Base-by-base conservation (phyloP, 1,284 basidiomycete genomes). In the Trichosporon ovoides region DNA sequence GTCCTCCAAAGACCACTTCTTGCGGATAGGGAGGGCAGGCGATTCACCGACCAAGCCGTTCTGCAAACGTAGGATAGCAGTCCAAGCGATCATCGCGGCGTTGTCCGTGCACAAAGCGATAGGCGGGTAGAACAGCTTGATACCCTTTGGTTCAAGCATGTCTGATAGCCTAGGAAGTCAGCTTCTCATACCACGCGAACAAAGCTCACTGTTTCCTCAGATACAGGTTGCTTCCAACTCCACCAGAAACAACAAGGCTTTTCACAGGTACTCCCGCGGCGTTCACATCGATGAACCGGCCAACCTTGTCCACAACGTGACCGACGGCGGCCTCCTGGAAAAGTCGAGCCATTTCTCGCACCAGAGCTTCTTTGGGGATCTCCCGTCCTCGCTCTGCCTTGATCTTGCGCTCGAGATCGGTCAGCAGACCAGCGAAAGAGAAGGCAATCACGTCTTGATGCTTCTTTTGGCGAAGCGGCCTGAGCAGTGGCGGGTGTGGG, bases 81-180 rank as follows among this genome's bases (percentile, higher is more conserved):
- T 87, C 88, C 88, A 93, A 1, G 83, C 93, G 63, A 97, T 89
- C 93, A 97, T 97, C 1, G 85, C 92, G 0, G 93, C 93, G 70
- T 96, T 97, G 68, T 96, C 93, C 67, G 91, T 95, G 71, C 92
- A 95, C 2, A 94, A 77, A 1, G 80, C 69, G 0, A 85, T 79
- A 0, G 91, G 90, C 9, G 91, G 91, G 54, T 73, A 77, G 51
- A 67, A 73, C 82, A 91, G 43, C 38, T 61, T 37, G 5, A 63
- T 55, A 14, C 49, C 43, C 3, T 28, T 49, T 20, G 48, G 24
- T n/a, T 16, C 16, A 20, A 69, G 56, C 67, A 70, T 68, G 33
- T 51, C 38, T 31, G 59, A 48, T 6, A 72, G 52, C 20, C 66
- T 68, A 52, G 19, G 16, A 7, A 1, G 35, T 58, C 53, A 63